Conservation (phyloP, 1,284 basidiomycete genomes). For the Pseudozyma sp. region DNA sequence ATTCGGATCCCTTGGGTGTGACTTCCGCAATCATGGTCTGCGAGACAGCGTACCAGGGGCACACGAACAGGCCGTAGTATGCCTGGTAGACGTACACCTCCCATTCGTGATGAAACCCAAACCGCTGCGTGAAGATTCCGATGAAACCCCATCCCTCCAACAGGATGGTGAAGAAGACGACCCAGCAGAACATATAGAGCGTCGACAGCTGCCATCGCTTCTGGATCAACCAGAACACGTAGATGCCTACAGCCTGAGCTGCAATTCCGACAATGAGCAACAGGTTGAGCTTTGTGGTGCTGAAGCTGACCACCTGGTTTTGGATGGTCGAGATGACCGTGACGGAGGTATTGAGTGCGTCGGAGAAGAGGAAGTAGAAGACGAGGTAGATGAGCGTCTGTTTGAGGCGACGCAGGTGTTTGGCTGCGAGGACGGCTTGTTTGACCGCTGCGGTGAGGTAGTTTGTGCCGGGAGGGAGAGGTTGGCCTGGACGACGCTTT, state of each 20-base stretch:
- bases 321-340: constrained; percentile 82
- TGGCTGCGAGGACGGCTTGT: constrained; percentile 30
- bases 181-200: constrained; percentile 75
- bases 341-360: constrained; percentile 82
- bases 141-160: constrained; percentile 88
- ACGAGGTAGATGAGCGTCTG: constrained; percentile 72
- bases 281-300: constrained; percentile 78
- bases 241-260: constrained; percentile 78
- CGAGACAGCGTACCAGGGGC: constrained; percentile 85
- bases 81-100: constrained; percentile 32
- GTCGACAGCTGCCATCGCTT: constrained; percentile 80
- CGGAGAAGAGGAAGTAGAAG: constrained; percentile 80
- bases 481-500: constrained; percentile 59
- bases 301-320: constrained; percentile 80
- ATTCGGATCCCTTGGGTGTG: constrained; percentile 74
- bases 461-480: constrained; percentile 75
- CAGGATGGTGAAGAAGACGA: constrained; percentile 79
- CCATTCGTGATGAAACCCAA: constrained; percentile 71
- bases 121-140: constrained; percentile 80
- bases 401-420: constrained; percentile 21
- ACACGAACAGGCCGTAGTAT: constrained; percentile 74
- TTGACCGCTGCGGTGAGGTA: constrained; percentile 76
- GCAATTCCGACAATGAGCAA: constrained; percentile 80
- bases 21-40: constrained; percentile 89
- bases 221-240: constrained; percentile 81